Evolutionary conservation across 2,329 filamentous ascomycete species (phyloP), one percentile per base, ranked within the genome.

Genomic region (Orbilia ellipsospora): DNA sequence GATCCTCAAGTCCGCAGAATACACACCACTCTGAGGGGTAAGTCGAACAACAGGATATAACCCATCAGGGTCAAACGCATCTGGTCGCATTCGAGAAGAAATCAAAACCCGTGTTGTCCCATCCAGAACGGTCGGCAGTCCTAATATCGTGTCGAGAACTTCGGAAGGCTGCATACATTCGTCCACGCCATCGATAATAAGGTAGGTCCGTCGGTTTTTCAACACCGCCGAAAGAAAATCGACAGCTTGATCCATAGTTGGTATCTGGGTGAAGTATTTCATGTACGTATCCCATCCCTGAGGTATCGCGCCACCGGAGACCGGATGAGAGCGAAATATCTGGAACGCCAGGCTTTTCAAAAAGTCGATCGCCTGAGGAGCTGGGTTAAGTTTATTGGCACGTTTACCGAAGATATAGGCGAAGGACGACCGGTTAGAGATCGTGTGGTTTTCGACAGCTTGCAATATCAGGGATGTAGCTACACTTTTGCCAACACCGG

Each of bases 71-170:
- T 75, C 64, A 52, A 69, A 75, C 31, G 72, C 64, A 40, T 75
- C 72, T 59, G 72, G 72, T 69, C 72, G 72, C 73, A 77, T 77
- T 18, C 73, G 61, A 40, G 73, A 72, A 10, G 73, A 77, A n/a
- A 77, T 59, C 2, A 77, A 57, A 18, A 77, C 31, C 1, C 73
- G 65, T 36, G 73, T 77, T 4, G 64, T 61, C 12, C 72, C 72
- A 50, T 75, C 64, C 1, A 36, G 57, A 31, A 75, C 72, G 50
- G 72, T 75, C 45, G 72, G 72, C 8, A 75, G 64, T 18, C 65
- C 72, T 12, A 75, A 48, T 16, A 75, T 61, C 20, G 72, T 60
- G 18, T 75, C 72, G 4, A 75, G 54, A 65, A 75, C 72, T 28
- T 75, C 72, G 42, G 72, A 75, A 48, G 72, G 72, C 56, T 75